Evolutionary conservation across 371 early-diverging fungal species (phyloP).

Genomic region (Syncephalastrum monosporum): DNA sequence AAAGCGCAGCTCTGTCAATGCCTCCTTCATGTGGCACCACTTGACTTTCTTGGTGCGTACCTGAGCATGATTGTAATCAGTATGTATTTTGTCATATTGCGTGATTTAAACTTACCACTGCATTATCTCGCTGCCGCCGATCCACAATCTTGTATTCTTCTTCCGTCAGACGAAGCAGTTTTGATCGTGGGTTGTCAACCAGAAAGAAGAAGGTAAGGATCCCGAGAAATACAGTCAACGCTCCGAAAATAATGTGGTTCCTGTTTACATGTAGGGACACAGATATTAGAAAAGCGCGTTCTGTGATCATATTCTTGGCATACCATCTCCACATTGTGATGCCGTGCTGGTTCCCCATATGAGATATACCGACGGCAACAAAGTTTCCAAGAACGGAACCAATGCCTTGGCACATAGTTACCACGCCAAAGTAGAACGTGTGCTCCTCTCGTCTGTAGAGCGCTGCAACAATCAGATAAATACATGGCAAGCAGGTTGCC

Average conservation of each 20-base stretch:
- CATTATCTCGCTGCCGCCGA: constrained; percentile 34
- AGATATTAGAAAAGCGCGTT: background rate
- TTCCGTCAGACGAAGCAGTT: constrained; percentile 25
- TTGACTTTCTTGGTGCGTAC: constrained; percentile 21
- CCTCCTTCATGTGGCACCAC: constrained; percentile 27
- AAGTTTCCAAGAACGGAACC: constrained; percentile 24
- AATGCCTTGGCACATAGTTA: constrained; percentile 18
- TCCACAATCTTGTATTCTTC: constrained; percentile 33
- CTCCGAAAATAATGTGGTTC: constrained; percentile 39
- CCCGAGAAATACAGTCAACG: constrained; percentile 28
- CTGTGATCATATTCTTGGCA: background rate
- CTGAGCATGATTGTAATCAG: too few relatives aligned
- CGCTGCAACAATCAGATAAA: constrained; percentile 17
- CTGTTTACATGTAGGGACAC: constrained; percentile 10
- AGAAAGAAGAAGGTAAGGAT: constrained; percentile 28
- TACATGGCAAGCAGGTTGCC: constrained; percentile 23
- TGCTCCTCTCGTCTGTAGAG: constrained; percentile 39
- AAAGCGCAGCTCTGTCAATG: constrained; percentile 31
- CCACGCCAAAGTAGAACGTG: constrained; percentile 16
- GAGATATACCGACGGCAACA: constrained; percentile 25
- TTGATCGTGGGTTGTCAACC: constrained; percentile 26
- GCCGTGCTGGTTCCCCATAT: constrained; percentile 23
- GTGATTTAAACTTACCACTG: constrained; percentile 13
- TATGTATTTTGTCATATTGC: too few relatives aligned
- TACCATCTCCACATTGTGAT: constrained; percentile 29